Evolutionary conservation across 306 rosid genomes (phyloP), one percentile per base, ranked within the genome.

Genomic region (Quercus robur): DNA sequence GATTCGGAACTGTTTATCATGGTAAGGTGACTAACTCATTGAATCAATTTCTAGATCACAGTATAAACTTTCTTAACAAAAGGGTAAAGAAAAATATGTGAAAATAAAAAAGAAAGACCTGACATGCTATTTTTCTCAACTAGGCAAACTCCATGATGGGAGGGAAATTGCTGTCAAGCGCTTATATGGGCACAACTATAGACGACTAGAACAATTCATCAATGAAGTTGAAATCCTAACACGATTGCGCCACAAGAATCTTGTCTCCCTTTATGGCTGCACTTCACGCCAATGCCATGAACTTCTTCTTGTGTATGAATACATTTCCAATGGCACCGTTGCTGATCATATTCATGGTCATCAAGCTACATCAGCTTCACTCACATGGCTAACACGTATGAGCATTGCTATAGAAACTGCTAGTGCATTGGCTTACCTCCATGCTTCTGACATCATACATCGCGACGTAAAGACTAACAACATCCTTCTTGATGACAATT

Each of bases 121-220:
- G 2, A 28, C 23, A 14, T 59, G 9, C 56, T 79, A 69, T 79
- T 77, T 73, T 52, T 81, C 59, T n/a, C 54, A 26, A 78, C 56
- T 68, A 93, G 97, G 97, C 4, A 86, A 82, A 56, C 94, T 93
- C 56, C 71, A 71, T 73, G 98, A 93, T 80, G 94, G 97, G 31
- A 80, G 94, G 23, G 98, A 93, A 87, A 94, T 91, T 71, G 97
- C 97, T 23, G 87, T 94, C 63, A 94, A 91, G 79, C 87, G 86
- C 73, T 78, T 94, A 19, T 90, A 82, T 9, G 84, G 90, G 75
- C 91, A 89, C 76, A 91, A 85, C 70, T 78, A 83, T 72, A 85
- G 63, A 81, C 81, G 88, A 13, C 83, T 82, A 15, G 87, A 90
- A 26, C 94, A 91, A 14, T 91, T 91, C 66, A 77, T 82, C 70